Evolutionary conservation across 2,329 filamentous ascomycete species (phyloP).

Genomic region (Ophiostoma triangulosporum): DNA sequence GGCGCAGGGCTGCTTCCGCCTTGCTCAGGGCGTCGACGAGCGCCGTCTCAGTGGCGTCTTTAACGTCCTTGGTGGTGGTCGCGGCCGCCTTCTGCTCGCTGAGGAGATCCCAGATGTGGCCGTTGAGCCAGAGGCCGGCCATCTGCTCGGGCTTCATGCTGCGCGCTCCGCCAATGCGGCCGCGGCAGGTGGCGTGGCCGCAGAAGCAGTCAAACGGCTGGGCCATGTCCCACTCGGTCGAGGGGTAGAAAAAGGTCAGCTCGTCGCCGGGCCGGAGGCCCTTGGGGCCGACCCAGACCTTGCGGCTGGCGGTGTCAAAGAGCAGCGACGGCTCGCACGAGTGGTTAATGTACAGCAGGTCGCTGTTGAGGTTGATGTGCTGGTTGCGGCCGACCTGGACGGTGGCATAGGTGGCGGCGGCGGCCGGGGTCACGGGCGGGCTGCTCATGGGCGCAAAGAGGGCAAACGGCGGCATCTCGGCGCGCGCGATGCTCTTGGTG

Average conservation of each 20-base stretch:
- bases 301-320: conserved; percentile 44
- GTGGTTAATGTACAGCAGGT: conserved; percentile 55
- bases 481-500: conserved; percentile 44
- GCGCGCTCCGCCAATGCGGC: conserved; percentile 48
- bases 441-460: conserved; percentile 54
- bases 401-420: conserved; percentile 47
- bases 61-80: not conserved
- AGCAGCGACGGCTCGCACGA: conserved; percentile 52
- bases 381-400: conserved; percentile 43
- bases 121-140: conserved; percentile 46
- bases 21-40: conserved; percentile 30
- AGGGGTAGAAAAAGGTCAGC: conserved; percentile 62
- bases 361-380: conserved; percentile 51
- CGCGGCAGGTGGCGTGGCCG: conserved; percentile 41
- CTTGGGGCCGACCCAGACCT: conserved; percentile 43
- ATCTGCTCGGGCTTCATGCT: conserved; percentile 43
- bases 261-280: conserved; percentile 43
- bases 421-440: conserved; percentile 44
- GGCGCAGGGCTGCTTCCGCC: conserved; percentile 31
- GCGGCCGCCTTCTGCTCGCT: conserved; percentile 22
- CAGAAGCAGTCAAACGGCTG: conserved; percentile 58
- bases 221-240: conserved; percentile 61
- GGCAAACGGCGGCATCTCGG: conserved; percentile 45
- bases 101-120: conserved; percentile 43
- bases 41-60: conserved; percentile 24